These are phyloP conservation scores for Aspergillus sp. DNA, from an alignment of 2,329 filamentous ascomycete genomes.

Conservation along the genomic window DNA sequence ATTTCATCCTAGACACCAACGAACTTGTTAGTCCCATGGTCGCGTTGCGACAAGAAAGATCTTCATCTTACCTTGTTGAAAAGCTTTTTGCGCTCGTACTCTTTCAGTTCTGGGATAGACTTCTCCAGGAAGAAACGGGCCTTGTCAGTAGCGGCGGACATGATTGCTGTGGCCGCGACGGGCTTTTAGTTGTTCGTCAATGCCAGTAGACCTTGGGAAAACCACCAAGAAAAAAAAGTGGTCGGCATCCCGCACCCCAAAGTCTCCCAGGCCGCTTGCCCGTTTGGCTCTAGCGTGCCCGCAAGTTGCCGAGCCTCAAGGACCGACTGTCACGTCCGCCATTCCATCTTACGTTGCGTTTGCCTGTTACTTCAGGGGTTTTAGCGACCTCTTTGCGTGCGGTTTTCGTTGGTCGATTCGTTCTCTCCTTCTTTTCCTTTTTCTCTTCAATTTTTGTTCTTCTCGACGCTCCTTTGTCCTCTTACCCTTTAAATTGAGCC, in stretches of 20 bases:
- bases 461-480: conserved; percentile 24
- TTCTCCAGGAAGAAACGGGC: conserved; percentile 94
- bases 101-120: conserved; percentile 84
- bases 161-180: conserved; percentile 38
- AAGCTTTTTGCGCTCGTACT: conserved; percentile 88
- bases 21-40: conserved; percentile 10
- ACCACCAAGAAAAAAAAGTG: conserved; percentile 27
- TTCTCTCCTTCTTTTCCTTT: conserved; percentile 26
- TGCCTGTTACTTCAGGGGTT: conserved; percentile 29
- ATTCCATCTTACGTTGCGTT: conserved; percentile 25
- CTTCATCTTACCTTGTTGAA: conserved; percentile 67
- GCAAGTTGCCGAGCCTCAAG: neutral
- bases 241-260: conserved; percentile 30
- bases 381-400: conserved; percentile 11
- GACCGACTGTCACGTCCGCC: conserved; percentile 17
- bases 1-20: conserved; percentile 71
- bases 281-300: conserved; percentile 12
- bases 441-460: conserved; percentile 20
- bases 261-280: conserved; percentile 17
- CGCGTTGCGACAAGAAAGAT: neutral
- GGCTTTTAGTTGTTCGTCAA: neutral
- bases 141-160: conserved; percentile 87
- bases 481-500: conserved; percentile 19
- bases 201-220: neutral
- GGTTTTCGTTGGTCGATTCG: conserved; percentile 16